Percentiles rank a stretch among this genome's conserved stretches.
Conservation (phyloP, 805 yeast species). For the Starmerella bombi region DNA sequence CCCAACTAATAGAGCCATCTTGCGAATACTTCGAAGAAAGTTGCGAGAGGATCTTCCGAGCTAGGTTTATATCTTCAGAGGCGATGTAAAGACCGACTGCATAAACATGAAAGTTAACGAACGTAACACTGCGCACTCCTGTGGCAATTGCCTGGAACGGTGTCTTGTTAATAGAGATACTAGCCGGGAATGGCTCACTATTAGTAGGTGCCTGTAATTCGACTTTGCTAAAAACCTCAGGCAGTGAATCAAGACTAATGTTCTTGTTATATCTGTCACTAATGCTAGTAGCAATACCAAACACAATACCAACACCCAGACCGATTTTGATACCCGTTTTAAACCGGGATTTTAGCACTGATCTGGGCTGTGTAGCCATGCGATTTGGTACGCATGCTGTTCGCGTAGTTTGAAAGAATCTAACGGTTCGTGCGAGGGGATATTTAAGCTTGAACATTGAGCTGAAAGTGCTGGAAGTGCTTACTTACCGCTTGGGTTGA, state of each 20-base stretch:
- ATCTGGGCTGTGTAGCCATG: no score
- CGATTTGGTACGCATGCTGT: no score
- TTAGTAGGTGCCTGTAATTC: slow-evolving; percentile 27
- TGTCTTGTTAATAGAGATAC: slow-evolving; percentile 18
- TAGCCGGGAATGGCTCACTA: slow-evolving; percentile 26
- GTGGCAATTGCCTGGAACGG: slow-evolving; percentile 53
- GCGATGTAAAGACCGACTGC: slow-evolving; percentile 75
- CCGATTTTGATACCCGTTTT: slow-evolving; percentile 7
- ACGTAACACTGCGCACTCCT: slow-evolving; percentile 76
- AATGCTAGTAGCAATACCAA: background rate
- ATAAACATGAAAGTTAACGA: slow-evolving; percentile 70
- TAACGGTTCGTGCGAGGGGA: background rate
- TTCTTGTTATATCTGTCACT: background rate
- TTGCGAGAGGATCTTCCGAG: slow-evolving; percentile 17
- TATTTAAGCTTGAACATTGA: background rate
- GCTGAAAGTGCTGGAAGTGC: no score
- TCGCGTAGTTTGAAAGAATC: background rate
- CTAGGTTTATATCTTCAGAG: slow-evolving; percentile 34
- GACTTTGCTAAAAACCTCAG: background rate
- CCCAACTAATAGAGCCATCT: slow-evolving; percentile 6
- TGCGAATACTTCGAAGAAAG: background rate
- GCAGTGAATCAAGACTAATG: slow-evolving; percentile 1
- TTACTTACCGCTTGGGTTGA: no score
- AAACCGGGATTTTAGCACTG: slow-evolving; percentile 3
- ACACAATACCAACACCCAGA: slow-evolving; percentile 1